Conservation (phyloP, 1,284 basidiomycete species). For the Trametes polyzona region DNA sequence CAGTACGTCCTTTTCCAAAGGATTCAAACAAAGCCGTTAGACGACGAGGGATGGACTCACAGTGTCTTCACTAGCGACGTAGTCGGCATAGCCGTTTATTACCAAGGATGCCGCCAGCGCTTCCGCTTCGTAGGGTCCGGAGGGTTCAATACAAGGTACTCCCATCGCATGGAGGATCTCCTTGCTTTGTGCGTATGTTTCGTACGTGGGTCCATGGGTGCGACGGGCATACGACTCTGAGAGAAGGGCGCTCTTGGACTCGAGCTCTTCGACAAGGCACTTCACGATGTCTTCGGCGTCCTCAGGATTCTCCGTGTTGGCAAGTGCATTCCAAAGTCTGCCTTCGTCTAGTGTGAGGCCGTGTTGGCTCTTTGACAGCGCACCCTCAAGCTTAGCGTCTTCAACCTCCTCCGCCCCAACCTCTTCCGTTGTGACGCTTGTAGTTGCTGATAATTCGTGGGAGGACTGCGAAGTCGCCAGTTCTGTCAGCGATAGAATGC, state of each 20-base stretch:
- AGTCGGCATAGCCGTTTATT: conserved; percentile 74
- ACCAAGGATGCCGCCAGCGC: conserved; percentile 81
- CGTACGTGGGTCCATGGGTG: conserved; percentile 55
- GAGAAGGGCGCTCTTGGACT: conserved; percentile 55
- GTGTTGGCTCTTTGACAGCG: conserved; percentile 67
- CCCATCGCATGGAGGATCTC: conserved; percentile 76
- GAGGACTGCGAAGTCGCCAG: neutral
- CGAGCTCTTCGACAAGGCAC: conserved; percentile 36
- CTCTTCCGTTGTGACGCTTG: conserved; percentile 2
- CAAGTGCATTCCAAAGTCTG: conserved; percentile 59
- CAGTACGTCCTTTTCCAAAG: conserved; percentile 85
- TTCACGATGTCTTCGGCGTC: conserved; percentile 31
- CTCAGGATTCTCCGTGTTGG: conserved; percentile 14
- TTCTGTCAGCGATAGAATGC: conserved; percentile 13
- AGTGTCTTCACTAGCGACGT: conserved; percentile 87
- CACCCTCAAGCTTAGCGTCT: conserved; percentile 46
- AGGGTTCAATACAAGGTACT: conserved; percentile 70
- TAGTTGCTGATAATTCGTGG: neutral
- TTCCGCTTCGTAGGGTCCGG: conserved; percentile 79
- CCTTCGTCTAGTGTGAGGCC: conserved; percentile 66
- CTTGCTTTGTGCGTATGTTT: conserved; percentile 67
- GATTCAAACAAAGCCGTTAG: too few species aligned
- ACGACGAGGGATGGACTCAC: conserved; percentile 44
- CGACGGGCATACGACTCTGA: conserved; percentile 66
- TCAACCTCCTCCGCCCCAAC: conserved; percentile 19